These are phyloP conservation scores for Rubia peregrina DNA, from an alignment of 305 asterid species.

Conservation along the genomic window DNA sequence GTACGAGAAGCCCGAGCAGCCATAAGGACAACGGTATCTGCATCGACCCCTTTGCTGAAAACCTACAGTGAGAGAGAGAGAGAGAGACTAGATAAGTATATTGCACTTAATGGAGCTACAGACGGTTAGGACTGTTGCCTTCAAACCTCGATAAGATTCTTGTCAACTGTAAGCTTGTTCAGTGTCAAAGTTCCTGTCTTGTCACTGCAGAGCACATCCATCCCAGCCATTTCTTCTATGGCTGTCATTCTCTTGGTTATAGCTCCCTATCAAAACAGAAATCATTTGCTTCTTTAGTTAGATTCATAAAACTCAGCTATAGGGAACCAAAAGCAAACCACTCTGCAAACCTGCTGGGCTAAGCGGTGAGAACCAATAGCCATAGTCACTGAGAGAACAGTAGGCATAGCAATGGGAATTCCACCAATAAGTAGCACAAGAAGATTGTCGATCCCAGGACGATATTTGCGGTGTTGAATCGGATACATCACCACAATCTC, in stretches of 20 bases:
- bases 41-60: slow-evolving; percentile 76
- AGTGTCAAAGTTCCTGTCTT: slow-evolving; percentile 88
- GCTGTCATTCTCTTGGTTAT: slow-evolving; percentile 99
- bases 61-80: slow-evolving; percentile 34
- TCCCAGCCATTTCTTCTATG: slow-evolving; percentile 99
- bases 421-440: slow-evolving; percentile 98
- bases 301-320: not conserved
- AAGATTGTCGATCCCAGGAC: slow-evolving; percentile 98
- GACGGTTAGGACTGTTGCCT: not conserved
- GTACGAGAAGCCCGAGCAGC: slow-evolving; percentile 95
- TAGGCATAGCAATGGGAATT: slow-evolving; percentile 99
- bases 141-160: slow-evolving; percentile 79
- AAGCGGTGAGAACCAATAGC: slow-evolving; percentile 98
- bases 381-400: slow-evolving; percentile 98
- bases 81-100: not conserved
- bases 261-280: slow-evolving; percentile 57
- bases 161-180: slow-evolving; percentile 92
- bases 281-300: slow-evolving; percentile 14
- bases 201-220: slow-evolving; percentile 97
- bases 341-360: slow-evolving; percentile 84
- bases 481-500: slow-evolving; percentile 97
- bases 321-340: slow-evolving; percentile 20
- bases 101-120: not conserved
- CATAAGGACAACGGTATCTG: slow-evolving; percentile 93
- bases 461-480: slow-evolving; percentile 76